Percentiles rank a stretch among this genome's conserved stretches.
phyloP scores from a whole-genome alignment of 176 grass and related monocot species.

The Dactylis glomerata region DNA sequence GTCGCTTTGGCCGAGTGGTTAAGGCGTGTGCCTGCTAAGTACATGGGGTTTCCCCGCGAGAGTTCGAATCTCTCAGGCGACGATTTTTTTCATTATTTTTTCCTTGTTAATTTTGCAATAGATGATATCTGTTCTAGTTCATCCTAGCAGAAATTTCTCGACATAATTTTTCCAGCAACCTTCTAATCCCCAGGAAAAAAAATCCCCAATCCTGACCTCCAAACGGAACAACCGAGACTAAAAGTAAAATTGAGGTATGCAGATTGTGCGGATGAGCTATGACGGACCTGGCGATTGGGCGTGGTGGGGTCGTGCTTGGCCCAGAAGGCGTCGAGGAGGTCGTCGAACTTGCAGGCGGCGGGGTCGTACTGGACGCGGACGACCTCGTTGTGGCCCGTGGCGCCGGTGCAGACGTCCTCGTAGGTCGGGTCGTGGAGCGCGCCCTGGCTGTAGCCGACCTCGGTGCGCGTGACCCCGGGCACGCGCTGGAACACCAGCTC shows the following conservation, averaged over 20 bases:
- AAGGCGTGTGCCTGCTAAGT: slow-evolving; percentile 99
- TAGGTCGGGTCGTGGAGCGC: slow-evolving; percentile 75
- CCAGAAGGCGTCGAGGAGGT: slow-evolving; percentile 81
- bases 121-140: neutral
- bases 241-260: neutral
- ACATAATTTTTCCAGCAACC: neutral
- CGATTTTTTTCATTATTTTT: neutral
- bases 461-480: slow-evolving; percentile 78
- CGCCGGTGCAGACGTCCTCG: slow-evolving; percentile 91
- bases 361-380: slow-evolving; percentile 88
- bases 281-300: slow-evolving; percentile 81
- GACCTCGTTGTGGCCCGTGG: slow-evolving; percentile 83
- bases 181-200: neutral
- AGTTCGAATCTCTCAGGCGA: slow-evolving; percentile 89
- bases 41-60: slow-evolving; percentile 94
- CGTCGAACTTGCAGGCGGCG: slow-evolving; percentile 70
- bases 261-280: neutral
- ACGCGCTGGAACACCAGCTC: slow-evolving; percentile 93
- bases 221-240: neutral
- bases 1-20: slow-evolving; percentile 62
- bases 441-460: slow-evolving; percentile 96
- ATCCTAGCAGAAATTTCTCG: neutral
- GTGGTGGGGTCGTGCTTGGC: slow-evolving; percentile 82
- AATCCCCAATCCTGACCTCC: neutral
- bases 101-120: neutral